Conservation (phyloP, 306 rosid genomes). For the Hylodesmum podocarpum region DNA sequence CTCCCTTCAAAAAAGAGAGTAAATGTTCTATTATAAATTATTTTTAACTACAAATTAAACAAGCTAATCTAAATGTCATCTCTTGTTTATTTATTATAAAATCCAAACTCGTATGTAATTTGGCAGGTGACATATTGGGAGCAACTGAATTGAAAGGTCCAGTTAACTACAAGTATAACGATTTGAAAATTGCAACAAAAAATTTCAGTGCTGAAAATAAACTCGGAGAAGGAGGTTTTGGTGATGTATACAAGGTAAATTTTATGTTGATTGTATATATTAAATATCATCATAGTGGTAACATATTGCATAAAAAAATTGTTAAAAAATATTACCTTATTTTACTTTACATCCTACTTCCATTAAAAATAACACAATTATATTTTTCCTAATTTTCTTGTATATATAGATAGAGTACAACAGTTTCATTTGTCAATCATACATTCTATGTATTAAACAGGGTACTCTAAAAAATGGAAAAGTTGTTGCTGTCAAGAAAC, state of each 20-base stretch:
- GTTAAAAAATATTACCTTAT: not conserved
- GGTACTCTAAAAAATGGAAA: constrained; percentile 62
- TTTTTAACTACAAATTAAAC: not conserved
- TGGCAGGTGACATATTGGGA: constrained; percentile 58
- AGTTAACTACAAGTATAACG: constrained; percentile 46
- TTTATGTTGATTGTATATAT: no score
- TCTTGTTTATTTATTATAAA: no score
- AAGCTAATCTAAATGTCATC: not conserved
- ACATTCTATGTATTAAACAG: constrained; percentile 33
- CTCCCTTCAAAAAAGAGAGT: no score
- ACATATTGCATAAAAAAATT: no score
- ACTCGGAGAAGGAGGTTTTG: constrained; percentile 71
- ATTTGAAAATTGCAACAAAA: constrained; percentile 54
- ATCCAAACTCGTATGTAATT: no score
- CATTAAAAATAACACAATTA: not conserved
- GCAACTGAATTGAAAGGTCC: constrained; percentile 70
- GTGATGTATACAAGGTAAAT: constrained; percentile 63
- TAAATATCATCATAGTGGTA: no score
- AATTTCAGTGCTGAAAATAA: constrained; percentile 52
- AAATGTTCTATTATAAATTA: not conserved
- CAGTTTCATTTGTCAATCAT: not conserved
- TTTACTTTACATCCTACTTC: not conserved
- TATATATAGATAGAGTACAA: no score
- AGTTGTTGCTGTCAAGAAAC: no score
- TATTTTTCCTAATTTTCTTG: no score